Evolutionary conservation across 495 filamentous ascomycete species (phyloP), one percentile per base, ranked within the genome.

Genomic region (Aspergillus carlsbadensis): DNA sequence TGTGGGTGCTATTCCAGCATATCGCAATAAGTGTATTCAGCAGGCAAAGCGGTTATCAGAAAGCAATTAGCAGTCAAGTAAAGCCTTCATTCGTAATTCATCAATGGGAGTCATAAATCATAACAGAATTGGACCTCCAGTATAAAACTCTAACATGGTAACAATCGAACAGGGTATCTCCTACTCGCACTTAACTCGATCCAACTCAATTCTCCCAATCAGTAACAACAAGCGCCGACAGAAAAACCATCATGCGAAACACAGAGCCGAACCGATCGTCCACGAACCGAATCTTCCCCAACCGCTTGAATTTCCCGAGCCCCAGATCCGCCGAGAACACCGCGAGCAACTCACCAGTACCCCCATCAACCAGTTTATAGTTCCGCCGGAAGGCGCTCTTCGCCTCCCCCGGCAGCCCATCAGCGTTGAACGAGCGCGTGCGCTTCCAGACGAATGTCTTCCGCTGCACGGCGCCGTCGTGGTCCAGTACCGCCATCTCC

Each of bases 381-480:
- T 48, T 48, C 21, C 24, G 21, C 8, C 24, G 11, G 8, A 15
- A 31, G 24, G 8, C 6, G 13, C 31, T 29, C 1, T 33, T 29
- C 44, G 21, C 18, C 22, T 48, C 36, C 11, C 13, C 11, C 36
- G 36, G 36, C 11, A 39, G 44, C 5, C 8, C 44, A 5, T 33
- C 22, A 6, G 31, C 24, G 10, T 33, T 11, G 24, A 33, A 6
- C 8, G 44, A 20, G 5, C 44, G 21, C 14, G 44, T 48, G 5
- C 44, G 44, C 24, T 48, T 48, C 44, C 44, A 48, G 22, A 48
- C n/a, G 8, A 48, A 48, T 3, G 22, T 26, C n/a, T 48, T 48
- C 10, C 44, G 7, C 24, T 31, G 18, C 44, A 48, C 44, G 11
- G 7, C 17, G 11, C 44, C 44, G 21, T n/a, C n/a, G 14, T 29